phyloP scores from a whole-genome alignment of 148 eudicot species.

The Pharnaceum exiguum region DNA sequence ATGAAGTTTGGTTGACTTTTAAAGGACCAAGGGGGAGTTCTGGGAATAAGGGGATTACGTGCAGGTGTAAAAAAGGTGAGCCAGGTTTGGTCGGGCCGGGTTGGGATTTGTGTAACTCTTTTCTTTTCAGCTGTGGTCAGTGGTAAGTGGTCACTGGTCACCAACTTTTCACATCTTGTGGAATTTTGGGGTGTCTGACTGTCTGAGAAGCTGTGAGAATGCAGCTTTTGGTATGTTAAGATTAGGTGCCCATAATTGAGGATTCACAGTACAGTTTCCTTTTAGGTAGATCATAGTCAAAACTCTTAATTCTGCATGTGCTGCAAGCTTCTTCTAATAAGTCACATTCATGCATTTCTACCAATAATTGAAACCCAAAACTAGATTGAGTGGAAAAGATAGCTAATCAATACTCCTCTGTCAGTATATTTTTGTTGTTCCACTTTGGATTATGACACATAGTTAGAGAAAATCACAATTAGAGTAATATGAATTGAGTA shows the following conservation, averaged over 20 bases:
- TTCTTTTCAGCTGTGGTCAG: too few relatives aligned
- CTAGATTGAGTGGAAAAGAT: too few relatives aligned
- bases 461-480: too few relatives aligned
- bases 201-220: background rate
- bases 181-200: conserved; percentile 15
- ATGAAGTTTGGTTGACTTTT: conserved; percentile 9
- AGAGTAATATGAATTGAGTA: too few relatives aligned
- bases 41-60: conserved; percentile 12
- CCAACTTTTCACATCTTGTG: background rate
- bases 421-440: too few relatives aligned
- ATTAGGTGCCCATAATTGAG: conserved; percentile 9
- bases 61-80: conserved; percentile 2
- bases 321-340: too few relatives aligned
- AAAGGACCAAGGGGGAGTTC: background rate
- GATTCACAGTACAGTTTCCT: conserved; percentile 9
- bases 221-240: conserved; percentile 12
- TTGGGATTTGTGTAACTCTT: background rate
- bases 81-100: conserved; percentile 9
- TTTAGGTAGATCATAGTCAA: conserved; percentile 14
- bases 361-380: too few relatives aligned
- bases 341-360: too few relatives aligned
- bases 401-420: too few relatives aligned
- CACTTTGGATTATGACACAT: too few relatives aligned
- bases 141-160: background rate
- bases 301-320: background rate